Base-by-base conservation (phyloP, 2,329 filamentous ascomycete species). In the Mollisiaceae sp. region DNA sequence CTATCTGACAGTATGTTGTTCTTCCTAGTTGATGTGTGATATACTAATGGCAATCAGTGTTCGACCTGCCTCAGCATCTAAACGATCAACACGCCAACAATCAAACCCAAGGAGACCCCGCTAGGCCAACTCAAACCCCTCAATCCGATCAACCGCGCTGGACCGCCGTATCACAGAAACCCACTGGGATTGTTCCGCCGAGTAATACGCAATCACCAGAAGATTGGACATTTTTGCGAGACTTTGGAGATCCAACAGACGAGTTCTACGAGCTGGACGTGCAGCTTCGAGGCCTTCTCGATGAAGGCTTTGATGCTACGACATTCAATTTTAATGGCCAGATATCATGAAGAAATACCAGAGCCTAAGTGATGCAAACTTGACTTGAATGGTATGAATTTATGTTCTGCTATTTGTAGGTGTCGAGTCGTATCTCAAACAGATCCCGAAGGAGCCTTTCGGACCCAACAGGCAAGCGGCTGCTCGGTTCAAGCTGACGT, bases 291-390 rank as follows among this genome's bases (percentile, higher is more conserved):
- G 68, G 67, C 38, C 65, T 74, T 8, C 67, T 75, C 6, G 69
- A 75, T 45, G 66, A 67, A 32, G 66, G 63, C 41, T 64, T 58
- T 39, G 57, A 57, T 38, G 18, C 35, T 5, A n/a, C n/a, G 32
- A 18, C n/a, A 6, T 38, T 50, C 35, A 59, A 27, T 43, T 63
- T 82, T 76, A 84, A 82, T 5, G 80, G 63, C 66, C 76, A 83
- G 14, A 35, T 35, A 12, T 4, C 50, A 27, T 54, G 27, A 54
- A 27, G 14, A 27, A 6, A 20, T 14, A 2, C 14, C n/a, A 5
- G 6, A 15, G 12, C 2, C 2, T 15, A n/a, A 15, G 12, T 6
- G 6, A 4, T 4, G n/a, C n/a, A 18, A 18, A n/a, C n/a, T 4
- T 18, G 11, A 8, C 41, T 15, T 18, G 15, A 6, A 3, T 3